phyloP scores from a whole-genome alignment of 2,329 filamentous ascomycete genomes.

The Clarireedia monteithiana region DNA sequence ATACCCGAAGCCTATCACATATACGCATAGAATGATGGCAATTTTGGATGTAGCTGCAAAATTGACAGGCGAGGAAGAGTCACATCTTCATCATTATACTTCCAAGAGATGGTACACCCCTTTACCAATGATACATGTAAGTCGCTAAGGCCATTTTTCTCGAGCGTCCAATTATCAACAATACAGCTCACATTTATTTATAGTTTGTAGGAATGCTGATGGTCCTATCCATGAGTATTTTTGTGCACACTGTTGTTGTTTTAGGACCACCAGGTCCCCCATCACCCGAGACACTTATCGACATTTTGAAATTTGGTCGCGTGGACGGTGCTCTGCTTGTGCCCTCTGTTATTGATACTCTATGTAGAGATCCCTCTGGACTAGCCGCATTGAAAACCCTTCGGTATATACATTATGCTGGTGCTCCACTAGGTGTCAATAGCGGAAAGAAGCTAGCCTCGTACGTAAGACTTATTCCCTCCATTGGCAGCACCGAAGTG shows the following conservation, averaged over 20 bases:
- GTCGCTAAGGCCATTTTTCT: neutral
- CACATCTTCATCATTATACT: neutral
- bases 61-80: neutral
- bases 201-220: neutral
- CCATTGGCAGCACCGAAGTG: neutral
- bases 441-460: neutral
- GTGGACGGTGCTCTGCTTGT: neutral
- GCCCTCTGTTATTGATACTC: neutral
- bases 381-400: neutral
- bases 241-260: neutral
- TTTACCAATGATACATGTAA: conserved; percentile 5
- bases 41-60: conserved; percentile 4
- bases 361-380: neutral
- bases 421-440: neutral
- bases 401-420: neutral
- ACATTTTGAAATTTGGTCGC: neutral
- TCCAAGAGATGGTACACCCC: conserved; percentile 3
- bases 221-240: neutral
- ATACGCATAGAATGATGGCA: conserved; percentile 11
- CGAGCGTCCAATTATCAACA: neutral
- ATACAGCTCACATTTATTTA: neutral
- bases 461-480: neutral
- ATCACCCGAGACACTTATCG: neutral
- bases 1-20: neutral
- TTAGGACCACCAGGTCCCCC: neutral